These are phyloP conservation scores for Pelargonium cotyledonis DNA, from an alignment of 441 rosid genomes.

Conservation along the genomic window DNA sequence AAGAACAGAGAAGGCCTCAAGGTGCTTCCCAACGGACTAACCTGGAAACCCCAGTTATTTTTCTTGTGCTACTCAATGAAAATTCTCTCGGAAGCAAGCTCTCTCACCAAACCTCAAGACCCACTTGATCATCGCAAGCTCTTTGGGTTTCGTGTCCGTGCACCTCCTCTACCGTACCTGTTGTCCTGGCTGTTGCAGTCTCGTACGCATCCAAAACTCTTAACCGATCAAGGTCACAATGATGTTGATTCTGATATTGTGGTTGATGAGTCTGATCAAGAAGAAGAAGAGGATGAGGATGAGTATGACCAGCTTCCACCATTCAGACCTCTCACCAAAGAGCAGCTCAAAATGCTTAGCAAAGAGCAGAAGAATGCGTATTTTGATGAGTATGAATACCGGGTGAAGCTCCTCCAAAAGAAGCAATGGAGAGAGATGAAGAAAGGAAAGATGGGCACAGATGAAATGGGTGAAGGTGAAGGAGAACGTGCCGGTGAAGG, in stretches of 20 bases:
- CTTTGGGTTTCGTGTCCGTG: slow-evolving; percentile 70
- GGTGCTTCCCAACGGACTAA: slow-evolving; percentile 89
- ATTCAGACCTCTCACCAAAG: slow-evolving; percentile 70
- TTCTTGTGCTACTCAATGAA: slow-evolving; percentile 68
- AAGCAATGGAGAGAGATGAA: slow-evolving; percentile 81
- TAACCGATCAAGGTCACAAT: slow-evolving; percentile 68
- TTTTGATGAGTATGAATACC: slow-evolving; percentile 72
- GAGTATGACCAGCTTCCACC: slow-evolving; percentile 96
- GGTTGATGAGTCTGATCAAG: slow-evolving; percentile 71
- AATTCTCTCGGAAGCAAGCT: slow-evolving; percentile 77
- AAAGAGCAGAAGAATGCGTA: slow-evolving; percentile 62
- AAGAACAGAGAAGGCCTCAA: slow-evolving; percentile 77
- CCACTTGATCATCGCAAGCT: slow-evolving; percentile 70
- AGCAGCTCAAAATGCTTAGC: slow-evolving; percentile 57
- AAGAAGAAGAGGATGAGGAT: slow-evolving; percentile 75
- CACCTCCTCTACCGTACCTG: slow-evolving; percentile 85
- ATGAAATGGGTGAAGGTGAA: slow-evolving; percentile 44
- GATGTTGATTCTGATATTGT: slow-evolving; percentile 78
- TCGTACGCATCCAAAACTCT: slow-evolving; percentile 71
- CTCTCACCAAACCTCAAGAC: slow-evolving; percentile 69
- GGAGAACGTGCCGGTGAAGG: slow-evolving; percentile 69
- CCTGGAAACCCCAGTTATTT: slow-evolving; percentile 79
- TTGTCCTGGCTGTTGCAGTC: slow-evolving; percentile 85
- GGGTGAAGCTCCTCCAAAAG: slow-evolving; percentile 69
- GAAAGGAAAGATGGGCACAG: slow-evolving; percentile 45